Evolutionary conservation across 345 rosid species (phyloP).

Genomic region (Schrenkiella parvula): DNA sequence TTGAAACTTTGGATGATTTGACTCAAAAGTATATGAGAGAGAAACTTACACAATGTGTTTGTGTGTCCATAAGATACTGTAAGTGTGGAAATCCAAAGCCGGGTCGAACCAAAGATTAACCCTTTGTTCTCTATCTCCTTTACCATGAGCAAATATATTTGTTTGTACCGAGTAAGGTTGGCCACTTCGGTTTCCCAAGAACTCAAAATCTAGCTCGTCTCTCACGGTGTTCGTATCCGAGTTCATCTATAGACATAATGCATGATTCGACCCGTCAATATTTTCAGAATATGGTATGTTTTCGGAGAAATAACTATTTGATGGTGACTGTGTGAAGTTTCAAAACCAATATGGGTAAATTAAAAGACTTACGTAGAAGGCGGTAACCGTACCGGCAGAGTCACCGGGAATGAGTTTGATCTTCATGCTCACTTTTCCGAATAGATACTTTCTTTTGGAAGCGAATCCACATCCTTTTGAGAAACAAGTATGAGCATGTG

Average conservation of each 20-base stretch:
- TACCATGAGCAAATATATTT: slow-evolving; percentile 80
- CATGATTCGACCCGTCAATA: neutral
- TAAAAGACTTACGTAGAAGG: slow-evolving; percentile 63
- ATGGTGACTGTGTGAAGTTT: neutral
- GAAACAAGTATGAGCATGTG: neutral
- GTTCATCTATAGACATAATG: slow-evolving; percentile 52
- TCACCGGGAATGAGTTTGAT: slow-evolving; percentile 92
- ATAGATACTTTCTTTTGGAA: slow-evolving; percentile 68
- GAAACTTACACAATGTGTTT: slow-evolving; percentile 63
- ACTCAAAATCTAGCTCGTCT: slow-evolving; percentile 92
- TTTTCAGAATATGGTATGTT: neutral
- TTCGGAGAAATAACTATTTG: neutral
- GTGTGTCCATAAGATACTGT: slow-evolving; percentile 74
- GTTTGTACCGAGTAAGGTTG: slow-evolving; percentile 96
- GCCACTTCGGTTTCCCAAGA: slow-evolving; percentile 81
- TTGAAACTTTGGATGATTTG: neutral
- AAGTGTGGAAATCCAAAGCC: slow-evolving; percentile 61
- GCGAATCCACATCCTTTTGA: slow-evolving; percentile 88
- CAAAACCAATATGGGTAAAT: neutral
- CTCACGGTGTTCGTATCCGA: slow-evolving; percentile 60
- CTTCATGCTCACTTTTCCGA: slow-evolving; percentile 86
- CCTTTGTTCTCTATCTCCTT: slow-evolving; percentile 88
- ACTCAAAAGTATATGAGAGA: neutral
- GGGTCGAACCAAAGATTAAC: slow-evolving; percentile 97
- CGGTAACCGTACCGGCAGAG: slow-evolving; percentile 99